Percentiles rank a stretch among this genome's conserved stretches.
Evolutionary conservation across 2,329 filamentous ascomycete species (phyloP).

Genomic region (Hypoxylon sp.): DNA sequence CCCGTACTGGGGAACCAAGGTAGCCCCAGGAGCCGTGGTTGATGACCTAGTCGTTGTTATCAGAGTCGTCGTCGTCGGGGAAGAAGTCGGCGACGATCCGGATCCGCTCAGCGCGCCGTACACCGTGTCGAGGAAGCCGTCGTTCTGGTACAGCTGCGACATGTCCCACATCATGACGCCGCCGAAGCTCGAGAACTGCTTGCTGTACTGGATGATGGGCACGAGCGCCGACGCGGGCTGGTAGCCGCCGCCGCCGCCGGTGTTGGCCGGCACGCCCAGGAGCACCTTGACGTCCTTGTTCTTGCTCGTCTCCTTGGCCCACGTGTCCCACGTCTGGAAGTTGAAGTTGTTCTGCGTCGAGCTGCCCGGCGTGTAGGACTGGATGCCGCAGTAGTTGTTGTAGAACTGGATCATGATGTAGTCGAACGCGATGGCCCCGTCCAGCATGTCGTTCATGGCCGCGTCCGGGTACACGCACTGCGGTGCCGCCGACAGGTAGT

Average conservation of each 20-base stretch:
- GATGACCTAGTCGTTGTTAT: slow-evolving; percentile 32
- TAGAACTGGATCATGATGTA: slow-evolving; percentile 72
- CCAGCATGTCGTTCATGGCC: slow-evolving; percentile 64
- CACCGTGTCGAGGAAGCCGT: slow-evolving; percentile 61
- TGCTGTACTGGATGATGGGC: slow-evolving; percentile 60
- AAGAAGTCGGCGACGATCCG: slow-evolving; percentile 14
- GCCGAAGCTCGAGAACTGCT: slow-evolving; percentile 66
- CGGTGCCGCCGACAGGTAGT: slow-evolving; percentile 70
- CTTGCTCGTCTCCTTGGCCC: slow-evolving; percentile 64
- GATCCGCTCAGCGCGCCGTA: slow-evolving; percentile 45
- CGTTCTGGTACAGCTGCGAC: slow-evolving; percentile 66
- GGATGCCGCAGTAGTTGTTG: slow-evolving; percentile 71
- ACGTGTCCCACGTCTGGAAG: slow-evolving; percentile 69
- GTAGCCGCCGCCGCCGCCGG: slow-evolving; percentile 65
- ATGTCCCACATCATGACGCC: slow-evolving; percentile 77
- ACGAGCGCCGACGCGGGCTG: slow-evolving; percentile 54
- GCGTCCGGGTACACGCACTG: slow-evolving; percentile 73
- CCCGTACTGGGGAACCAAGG: slow-evolving; percentile 46
- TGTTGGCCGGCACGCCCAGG: slow-evolving; percentile 66
- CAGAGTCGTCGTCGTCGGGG: slow-evolving; percentile 31
- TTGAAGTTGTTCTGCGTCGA: slow-evolving; percentile 64
- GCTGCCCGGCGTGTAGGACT: slow-evolving; percentile 56
- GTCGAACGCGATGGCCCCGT: slow-evolving; percentile 63
- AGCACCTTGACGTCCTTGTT: slow-evolving; percentile 69
- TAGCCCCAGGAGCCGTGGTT: slow-evolving; percentile 23